Conservation (phyloP, 192 early-diverging fungal genomes). For the Mortierella claussenii region DNA sequence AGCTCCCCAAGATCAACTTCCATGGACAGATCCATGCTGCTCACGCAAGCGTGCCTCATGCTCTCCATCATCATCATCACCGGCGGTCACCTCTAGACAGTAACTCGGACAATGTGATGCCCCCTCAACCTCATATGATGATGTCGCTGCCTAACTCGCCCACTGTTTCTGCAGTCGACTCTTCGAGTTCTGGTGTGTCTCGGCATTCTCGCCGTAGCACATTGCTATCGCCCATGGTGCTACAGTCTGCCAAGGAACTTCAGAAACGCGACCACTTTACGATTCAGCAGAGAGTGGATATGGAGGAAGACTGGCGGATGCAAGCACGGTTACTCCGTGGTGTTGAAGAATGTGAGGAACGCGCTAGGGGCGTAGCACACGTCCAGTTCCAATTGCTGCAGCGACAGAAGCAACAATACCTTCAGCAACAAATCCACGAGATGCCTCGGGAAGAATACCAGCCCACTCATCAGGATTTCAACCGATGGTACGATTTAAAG, state of each 20-base stretch:
- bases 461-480: constrained; percentile 13
- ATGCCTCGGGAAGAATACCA: neutral
- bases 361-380: neutral
- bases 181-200: neutral
- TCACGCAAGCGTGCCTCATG: too few relatives aligned
- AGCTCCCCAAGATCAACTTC: neutral
- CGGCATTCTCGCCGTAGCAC: neutral
- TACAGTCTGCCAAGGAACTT: constrained; percentile 19
- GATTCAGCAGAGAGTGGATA: constrained; percentile 20
- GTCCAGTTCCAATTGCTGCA: neutral
- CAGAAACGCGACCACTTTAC: constrained; percentile 38
- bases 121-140: neutral
- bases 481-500: constrained; percentile 17
- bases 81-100: too few relatives aligned
- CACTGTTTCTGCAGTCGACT: neutral
- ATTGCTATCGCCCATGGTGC: constrained; percentile 15
- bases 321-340: constrained; percentile 18
- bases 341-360: neutral
- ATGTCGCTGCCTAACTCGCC: constrained; percentile 13
- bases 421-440: too few relatives aligned
- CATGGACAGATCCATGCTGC: neutral
- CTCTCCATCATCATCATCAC: too few relatives aligned
- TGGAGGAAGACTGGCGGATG: constrained; percentile 43
- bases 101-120: neutral
- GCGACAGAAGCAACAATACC: constrained; percentile 1